Evolutionary conservation across 2,329 filamentous ascomycete genomes (phyloP).

Genomic region (Acrocalymma vagum): DNA sequence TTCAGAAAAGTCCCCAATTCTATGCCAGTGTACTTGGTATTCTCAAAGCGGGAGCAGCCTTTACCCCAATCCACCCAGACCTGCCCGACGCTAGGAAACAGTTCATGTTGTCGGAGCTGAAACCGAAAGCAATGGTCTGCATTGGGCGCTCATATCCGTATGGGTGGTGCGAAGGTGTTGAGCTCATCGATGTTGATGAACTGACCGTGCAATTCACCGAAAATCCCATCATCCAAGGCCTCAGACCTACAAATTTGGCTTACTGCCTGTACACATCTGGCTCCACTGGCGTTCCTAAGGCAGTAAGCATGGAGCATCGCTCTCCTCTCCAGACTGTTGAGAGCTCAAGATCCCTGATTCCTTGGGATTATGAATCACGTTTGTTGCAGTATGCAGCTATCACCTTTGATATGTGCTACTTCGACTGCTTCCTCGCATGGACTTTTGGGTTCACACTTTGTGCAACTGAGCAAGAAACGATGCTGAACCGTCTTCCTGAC

Average conservation of each 20-base stretch:
- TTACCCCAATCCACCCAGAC: conserved; percentile 46
- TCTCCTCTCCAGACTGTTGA: conserved; percentile 52
- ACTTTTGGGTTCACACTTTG: conserved; percentile 54
- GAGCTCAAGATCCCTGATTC: conserved; percentile 47
- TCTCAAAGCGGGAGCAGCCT: conserved; percentile 51
- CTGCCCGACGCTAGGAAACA: conserved; percentile 43
- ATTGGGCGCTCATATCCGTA: conserved; percentile 7
- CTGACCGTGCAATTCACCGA: conserved; percentile 14
- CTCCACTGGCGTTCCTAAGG: conserved; percentile 54
- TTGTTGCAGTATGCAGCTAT: conserved; percentile 54
- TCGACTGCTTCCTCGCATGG: conserved; percentile 57
- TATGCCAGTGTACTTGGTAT: conserved; percentile 49
- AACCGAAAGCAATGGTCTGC: conserved; percentile 38
- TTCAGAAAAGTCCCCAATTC: conserved; percentile 42
- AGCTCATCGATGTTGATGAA: conserved; percentile 24
- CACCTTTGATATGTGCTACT: conserved; percentile 58
- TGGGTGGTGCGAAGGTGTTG: conserved; percentile 14
- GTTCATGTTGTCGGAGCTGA: conserved; percentile 45
- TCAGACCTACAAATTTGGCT: conserved; percentile 42
- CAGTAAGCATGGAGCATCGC: conserved; percentile 52
- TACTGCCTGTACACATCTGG: conserved; percentile 56
- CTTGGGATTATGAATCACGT: conserved; percentile 48
- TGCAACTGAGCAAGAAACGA: conserved; percentile 45
- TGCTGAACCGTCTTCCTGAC: conserved; percentile 48
- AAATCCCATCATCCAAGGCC: conserved; percentile 34